phyloP scores from a whole-genome alignment of 306 rosid species.

The Gleditsia sinensis region DNA sequence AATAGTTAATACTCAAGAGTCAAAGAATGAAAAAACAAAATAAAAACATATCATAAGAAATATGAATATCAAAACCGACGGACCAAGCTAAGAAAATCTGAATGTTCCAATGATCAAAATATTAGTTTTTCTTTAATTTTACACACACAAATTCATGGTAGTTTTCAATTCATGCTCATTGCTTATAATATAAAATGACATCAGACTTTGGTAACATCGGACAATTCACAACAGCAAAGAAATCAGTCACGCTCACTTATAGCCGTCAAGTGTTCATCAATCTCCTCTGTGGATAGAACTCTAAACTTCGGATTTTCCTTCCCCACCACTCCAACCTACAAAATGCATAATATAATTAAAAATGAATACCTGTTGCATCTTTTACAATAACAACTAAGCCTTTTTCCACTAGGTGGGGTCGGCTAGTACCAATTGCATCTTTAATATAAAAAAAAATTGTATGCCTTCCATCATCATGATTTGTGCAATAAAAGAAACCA shows the following conservation, averaged over 20 bases:
- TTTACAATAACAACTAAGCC: too few species aligned
- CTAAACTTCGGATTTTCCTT: constrained; percentile 75
- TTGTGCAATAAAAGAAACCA: background rate
- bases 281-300: constrained; percentile 84
- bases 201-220: background rate
- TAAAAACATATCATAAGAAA: too few species aligned
- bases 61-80: background rate
- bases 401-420: too few species aligned
- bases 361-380: background rate
- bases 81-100: background rate
- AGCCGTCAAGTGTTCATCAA: constrained; percentile 98
- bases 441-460: too few species aligned
- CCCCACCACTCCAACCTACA: constrained; percentile 93
- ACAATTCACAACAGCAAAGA: background rate
- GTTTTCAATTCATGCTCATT: background rate
- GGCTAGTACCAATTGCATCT: too few species aligned
- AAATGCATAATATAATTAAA: constrained; percentile 14
- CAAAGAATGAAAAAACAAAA: too few species aligned
- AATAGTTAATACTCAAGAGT: too few species aligned
- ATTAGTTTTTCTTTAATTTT: too few species aligned
- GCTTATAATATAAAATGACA: background rate
- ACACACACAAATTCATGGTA: background rate
- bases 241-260: constrained; percentile 95
- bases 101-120: too few species aligned
- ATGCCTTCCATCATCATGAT: background rate